Base-by-base conservation (phyloP, 257 asterid species). In the Galeopsis tetrahit region DNA sequence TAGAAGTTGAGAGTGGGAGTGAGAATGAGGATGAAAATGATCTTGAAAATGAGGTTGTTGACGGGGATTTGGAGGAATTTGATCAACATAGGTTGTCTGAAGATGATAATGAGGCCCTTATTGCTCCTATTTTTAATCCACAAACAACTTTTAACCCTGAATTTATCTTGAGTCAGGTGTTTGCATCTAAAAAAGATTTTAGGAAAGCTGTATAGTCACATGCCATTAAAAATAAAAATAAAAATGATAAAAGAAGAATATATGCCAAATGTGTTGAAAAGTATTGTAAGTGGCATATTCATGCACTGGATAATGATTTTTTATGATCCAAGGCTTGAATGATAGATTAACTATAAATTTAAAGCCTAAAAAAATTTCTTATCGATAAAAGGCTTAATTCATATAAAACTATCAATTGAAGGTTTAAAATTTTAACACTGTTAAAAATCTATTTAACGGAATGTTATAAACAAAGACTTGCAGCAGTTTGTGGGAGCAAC, bases 401-500 rank as follows among this genome's bases (percentile, higher is more conserved):
- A 21, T 21, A 21, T 21, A 21, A 0, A 21, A 21, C 28, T 21
- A 21, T 21, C 28, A 21, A 21, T 21, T 21, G 28, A 21, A 21
- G 0, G 28, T 21, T 21, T 21, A 21, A 21, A 21, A 21, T 21
- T 21, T 21, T 21, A 21, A 21, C 28, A 21, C 28, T 1, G 28
- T 21, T 21, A 21, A 21, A 0, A 21, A 21, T 21, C 0, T 21
- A 21, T 21, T 21, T 21, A 21, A 21, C 28, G 28, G 28, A 21
- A 21, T 0, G 28, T 52, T 15, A 52, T 51, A 52, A 17, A 17
- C 33, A 44, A 10, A 44, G 4, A 17, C 32, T 52, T 51, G 28
- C 21, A 11, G 40, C 10, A 70, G 43, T 56, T 34, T 56, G 66
- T 69, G 28, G 32, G 38, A 69, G 38, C 7, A 61, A 70, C 6